Base-by-base conservation (phyloP, 768 basidiomycete species). In the Auriscalpium vulgare region DNA sequence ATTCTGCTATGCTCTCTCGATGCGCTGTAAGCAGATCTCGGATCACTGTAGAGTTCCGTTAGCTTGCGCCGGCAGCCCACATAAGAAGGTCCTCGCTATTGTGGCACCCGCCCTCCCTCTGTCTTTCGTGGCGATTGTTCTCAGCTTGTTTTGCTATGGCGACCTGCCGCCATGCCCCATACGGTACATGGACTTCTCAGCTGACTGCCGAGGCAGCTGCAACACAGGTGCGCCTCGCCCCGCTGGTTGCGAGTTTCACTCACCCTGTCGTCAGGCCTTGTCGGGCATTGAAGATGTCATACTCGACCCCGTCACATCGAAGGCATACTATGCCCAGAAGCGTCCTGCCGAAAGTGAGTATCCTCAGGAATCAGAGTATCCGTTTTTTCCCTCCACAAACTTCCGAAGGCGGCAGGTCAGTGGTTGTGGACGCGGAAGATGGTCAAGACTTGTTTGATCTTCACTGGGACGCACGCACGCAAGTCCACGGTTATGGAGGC, bases 401-500 rank as follows among this genome's bases (percentile, higher is more conserved):
- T 8, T 43, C 40, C 17, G 4, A 3, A 57, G 56, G 34, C 34
- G 56, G 56, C n/a, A 54, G 56, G 37, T 57, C 56, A 8, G 56
- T 43, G 10, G 37, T 57, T 11, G 37, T 57, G 14, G 53, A 57
- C 44, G 52, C 43, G n/a, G 34, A 14, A 10, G 46, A 23, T 49
- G 14, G 45, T 49, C 45, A 50, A 49, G 69, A 71, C 47, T 43
- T 67, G 4, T 65, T 66, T 29, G 66, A 62, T 14, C 8, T 35
- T 21, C 62, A 54, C 13, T 69, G 61, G 63, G 68, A 70, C 56
- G 68, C 64, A 16, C 58, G 69, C 21, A 46, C 59, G 35, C 14
- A 17, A 13, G 40, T 43, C 14, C 40, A 43, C 8, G 40, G 17
- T 3, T 43, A 43, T 43, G 40, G 40, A 43, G 40, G 40, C 5